Evolutionary conservation across 441 rosid genomes (phyloP).

Genomic region (Syzygium syzygioides): DNA sequence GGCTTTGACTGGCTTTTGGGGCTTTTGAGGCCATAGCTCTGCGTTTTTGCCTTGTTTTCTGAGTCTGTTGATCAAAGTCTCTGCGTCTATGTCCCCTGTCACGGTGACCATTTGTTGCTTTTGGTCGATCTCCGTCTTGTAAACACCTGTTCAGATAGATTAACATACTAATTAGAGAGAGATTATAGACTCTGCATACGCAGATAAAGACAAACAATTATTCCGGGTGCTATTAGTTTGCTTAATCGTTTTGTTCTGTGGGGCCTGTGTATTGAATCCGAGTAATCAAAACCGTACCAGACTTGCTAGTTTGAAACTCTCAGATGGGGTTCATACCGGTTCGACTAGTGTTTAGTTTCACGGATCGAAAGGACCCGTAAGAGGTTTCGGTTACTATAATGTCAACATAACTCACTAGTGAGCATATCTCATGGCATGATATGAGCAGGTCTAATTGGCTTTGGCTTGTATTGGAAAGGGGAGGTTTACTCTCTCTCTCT

Average conservation of each 20-base stretch:
- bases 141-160: not conserved
- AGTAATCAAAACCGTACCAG: not conserved
- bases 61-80: not conserved
- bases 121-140: not conserved
- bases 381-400: not conserved
- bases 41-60: not conserved
- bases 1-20: not conserved
- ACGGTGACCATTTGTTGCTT: slow-evolving; percentile 7
- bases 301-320: not conserved
- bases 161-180: not conserved
- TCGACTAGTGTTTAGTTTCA: not conserved
- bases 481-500: not conserved
- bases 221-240: not conserved
- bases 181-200: not conserved
- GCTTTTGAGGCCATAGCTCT: not conserved
- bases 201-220: not conserved
- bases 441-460: not conserved
- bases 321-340: not conserved
- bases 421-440: not conserved
- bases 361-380: not conserved
- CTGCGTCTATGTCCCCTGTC: not conserved
- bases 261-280: not conserved
- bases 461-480: not conserved
- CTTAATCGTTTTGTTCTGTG: not conserved
- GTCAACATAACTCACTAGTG: not conserved